A percentile compares a stretch with the other conserved stretches of the same genome.
These are phyloP conservation scores for Fragaria ananassa DNA, from an alignment of 306 rosid species.

Conservation along the genomic window DNA sequence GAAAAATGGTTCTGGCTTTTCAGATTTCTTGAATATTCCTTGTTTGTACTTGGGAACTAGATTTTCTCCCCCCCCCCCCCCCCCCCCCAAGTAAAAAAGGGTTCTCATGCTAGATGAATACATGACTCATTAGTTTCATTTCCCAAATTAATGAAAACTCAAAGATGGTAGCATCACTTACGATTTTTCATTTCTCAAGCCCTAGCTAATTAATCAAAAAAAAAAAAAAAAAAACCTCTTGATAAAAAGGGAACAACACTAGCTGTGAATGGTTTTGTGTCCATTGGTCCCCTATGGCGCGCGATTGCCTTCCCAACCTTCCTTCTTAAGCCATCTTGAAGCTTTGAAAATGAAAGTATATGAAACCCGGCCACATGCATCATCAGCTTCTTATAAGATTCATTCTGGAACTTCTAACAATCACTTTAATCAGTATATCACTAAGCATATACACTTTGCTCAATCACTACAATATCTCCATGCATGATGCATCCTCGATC, in stretches of 20 bases:
- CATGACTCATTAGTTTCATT: not conserved
- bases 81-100: conserved; percentile 34
- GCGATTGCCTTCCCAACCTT: not conserved
- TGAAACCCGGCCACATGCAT: not conserved
- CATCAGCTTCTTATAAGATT: not conserved
- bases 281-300: not conserved
- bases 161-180: not conserved
- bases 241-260: not conserved
- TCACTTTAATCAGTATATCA: not conserved
- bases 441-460: not conserved
- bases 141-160: not conserved
- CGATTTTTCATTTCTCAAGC: not conserved
- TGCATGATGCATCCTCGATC: not conserved
- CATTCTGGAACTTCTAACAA: not conserved
- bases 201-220: not conserved
- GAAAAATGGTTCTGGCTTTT: conserved; percentile 58
- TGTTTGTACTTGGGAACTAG: conserved; percentile 51
- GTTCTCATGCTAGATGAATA: conserved; percentile 16
- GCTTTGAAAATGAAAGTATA: not conserved
- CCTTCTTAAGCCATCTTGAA: conserved; percentile 1
- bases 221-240: not conserved
- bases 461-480: not conserved
- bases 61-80: too few species aligned
- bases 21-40: conserved; percentile 54
- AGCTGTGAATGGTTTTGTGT: not conserved